phyloP scores from a whole-genome alignment of 2,329 filamentous ascomycete species.

The Didymella glomerata region DNA sequence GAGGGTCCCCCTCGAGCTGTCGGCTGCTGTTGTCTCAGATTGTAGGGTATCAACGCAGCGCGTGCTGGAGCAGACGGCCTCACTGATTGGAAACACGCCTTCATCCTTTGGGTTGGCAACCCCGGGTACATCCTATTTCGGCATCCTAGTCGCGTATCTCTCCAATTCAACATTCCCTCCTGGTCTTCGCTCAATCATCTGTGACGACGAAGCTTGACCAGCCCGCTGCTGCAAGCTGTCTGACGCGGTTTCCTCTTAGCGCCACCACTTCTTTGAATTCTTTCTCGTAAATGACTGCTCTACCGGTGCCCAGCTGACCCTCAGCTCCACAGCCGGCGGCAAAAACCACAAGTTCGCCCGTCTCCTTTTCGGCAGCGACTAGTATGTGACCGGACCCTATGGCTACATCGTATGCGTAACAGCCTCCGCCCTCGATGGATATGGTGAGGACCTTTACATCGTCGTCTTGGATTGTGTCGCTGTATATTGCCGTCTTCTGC shows the following conservation, averaged over 20 bases:
- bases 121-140: neutral
- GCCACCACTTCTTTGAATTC: constrained; percentile 34
- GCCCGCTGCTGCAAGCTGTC: constrained; percentile 33
- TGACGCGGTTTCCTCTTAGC: constrained; percentile 31
- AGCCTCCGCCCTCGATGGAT: constrained; percentile 30
- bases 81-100: neutral
- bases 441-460: constrained; percentile 38
- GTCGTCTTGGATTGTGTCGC: constrained; percentile 36
- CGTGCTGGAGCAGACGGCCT: neutral
- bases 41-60: neutral
- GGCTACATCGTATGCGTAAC: constrained; percentile 35
- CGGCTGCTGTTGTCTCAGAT: constrained; percentile 4
- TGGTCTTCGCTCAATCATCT: neutral
- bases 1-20: constrained; percentile 7
- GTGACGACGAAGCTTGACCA: constrained; percentile 39
- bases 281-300: constrained; percentile 21
- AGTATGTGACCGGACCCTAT: constrained; percentile 43
- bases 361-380: constrained; percentile 30
- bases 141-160: neutral
- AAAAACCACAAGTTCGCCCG: constrained; percentile 29
- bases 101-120: neutral
- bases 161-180: neutral
- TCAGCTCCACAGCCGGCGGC: constrained; percentile 35
- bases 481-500: constrained; percentile 7
- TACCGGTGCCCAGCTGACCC: constrained; percentile 37